Percentiles rank a stretch among this genome's conserved stretches.
phyloP scores from a whole-genome alignment of 2,329 filamentous ascomycete genomes.

The Monosporascus ibericus region DNA sequence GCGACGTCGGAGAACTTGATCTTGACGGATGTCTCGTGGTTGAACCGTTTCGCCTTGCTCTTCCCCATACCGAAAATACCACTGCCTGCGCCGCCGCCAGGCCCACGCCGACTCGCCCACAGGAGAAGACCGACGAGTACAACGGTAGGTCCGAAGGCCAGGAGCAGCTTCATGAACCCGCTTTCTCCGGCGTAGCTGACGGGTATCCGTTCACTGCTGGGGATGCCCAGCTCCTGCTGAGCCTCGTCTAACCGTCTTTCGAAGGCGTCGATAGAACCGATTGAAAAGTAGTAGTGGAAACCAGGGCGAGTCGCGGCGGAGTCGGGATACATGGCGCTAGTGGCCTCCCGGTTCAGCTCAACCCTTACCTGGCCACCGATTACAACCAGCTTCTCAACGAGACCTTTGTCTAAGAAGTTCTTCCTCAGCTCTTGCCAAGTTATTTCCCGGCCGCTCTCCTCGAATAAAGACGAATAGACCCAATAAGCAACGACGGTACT shows the following conservation, averaged over 20 bases:
- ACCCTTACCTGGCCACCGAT: slow-evolving; percentile 74
- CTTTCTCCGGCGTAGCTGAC: slow-evolving; percentile 80
- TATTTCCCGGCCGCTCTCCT: slow-evolving; percentile 61
- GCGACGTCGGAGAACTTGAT: slow-evolving; percentile 97
- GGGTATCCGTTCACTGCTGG: slow-evolving; percentile 81
- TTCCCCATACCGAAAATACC: slow-evolving; percentile 95
- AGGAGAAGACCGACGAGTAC: slow-evolving; percentile 78
- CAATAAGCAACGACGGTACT: slow-evolving; percentile 36
- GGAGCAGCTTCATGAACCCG: slow-evolving; percentile 64
- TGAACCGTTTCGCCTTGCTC: slow-evolving; percentile 94
- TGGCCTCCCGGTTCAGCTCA: slow-evolving; percentile 69
- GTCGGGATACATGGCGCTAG: slow-evolving; percentile 68
- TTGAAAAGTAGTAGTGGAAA: slow-evolving; percentile 89
- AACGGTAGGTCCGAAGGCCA: slow-evolving; percentile 78
- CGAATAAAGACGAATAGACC: slow-evolving; percentile 36
- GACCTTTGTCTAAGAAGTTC: slow-evolving; percentile 90
- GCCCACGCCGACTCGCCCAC: slow-evolving; percentile 67
- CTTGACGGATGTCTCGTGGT: slow-evolving; percentile 92
- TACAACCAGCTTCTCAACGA: slow-evolving; percentile 88
- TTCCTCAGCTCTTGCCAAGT: slow-evolving; percentile 96
- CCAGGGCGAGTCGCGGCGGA: slow-evolving; percentile 59
- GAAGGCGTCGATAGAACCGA: slow-evolving; percentile 90
- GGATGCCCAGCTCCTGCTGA: slow-evolving; percentile 81
- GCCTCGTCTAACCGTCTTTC: slow-evolving; percentile 84
- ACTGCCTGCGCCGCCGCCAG: slow-evolving; percentile 61